Base-by-base conservation (phyloP, 2,329 filamentous ascomycete species). In the Pseudocercospora fijiensis region DNA sequence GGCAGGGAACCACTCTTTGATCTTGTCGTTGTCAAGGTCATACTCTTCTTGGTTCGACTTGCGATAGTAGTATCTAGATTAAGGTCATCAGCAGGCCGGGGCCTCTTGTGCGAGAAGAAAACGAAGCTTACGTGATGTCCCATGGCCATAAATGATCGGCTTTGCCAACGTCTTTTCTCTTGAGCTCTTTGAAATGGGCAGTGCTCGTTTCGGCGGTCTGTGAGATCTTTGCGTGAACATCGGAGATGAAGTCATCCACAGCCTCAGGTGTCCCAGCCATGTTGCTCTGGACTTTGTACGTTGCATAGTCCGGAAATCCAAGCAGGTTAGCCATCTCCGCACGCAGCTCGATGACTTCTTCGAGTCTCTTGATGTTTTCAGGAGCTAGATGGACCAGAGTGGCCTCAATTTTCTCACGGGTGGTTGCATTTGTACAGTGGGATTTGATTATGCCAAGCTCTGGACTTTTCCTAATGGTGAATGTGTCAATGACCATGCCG, bases 21-120 rank as follows among this genome's bases (percentile, higher is more conserved):
- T 81, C 78, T 92, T 85, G 16, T 90, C 84, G 76, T 92, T 89
- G 66, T 93, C 92, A 71, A 93, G 92, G 70, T 86, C 83, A 56
- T 93, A 81, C 90, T 93, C 92, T 60, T 86, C 87, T 24, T 83
- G 82, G 45, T 93, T 86, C 0, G 89, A 91, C 18, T 85, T 84
- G 61, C 86, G 82, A 1, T 10, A 3, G 20, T 64, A 64, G 47
- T 47, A 53, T 20, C 28, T 10, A 13, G 18, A 22, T 20, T 3
- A 11, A 92, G 81, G 3, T 90, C 90, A 78, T 49, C 45, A 49
- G 22, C 45, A 26, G 45, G 11, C 18, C 1, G 11, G n/a, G 13
- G 1, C 13, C 7, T 49, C 45, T 49, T 10, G 4, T 49, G 3
- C 4, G 45, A 49, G 45, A 26, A 22, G 3, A 11, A 53, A 53